Conservation (phyloP, 176 grass and related monocot genomes). For the Carex kokanica region DNA sequence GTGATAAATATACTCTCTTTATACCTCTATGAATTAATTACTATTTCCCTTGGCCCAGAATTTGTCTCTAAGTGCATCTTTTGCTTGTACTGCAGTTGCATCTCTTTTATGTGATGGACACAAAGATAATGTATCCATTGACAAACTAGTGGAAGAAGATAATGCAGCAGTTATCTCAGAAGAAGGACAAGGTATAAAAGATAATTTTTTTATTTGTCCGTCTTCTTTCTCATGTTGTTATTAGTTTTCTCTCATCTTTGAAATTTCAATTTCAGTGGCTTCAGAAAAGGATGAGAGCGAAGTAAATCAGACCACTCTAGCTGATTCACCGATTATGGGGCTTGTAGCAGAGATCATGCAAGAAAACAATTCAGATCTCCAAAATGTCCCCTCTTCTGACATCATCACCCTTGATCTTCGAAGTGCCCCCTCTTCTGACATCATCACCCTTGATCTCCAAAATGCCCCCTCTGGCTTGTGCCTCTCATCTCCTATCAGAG, state of each 20-base stretch:
- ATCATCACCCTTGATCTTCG: neutral
- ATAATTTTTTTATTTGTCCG: neutral
- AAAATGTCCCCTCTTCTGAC: neutral
- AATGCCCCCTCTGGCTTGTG: neutral
- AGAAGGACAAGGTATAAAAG: constrained; percentile 3
- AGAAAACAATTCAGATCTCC: constrained; percentile 16
- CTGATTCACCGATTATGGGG: constrained; percentile 41
- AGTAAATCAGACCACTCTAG: neutral
- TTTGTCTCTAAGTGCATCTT: too few relatives aligned
- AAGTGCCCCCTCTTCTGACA: neutral
- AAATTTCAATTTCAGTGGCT: neutral
- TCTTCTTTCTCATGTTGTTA: neutral
- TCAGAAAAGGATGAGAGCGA: neutral
- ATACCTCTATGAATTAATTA: too few relatives aligned
- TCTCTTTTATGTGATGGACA: too few relatives aligned
- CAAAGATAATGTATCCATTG: neutral
- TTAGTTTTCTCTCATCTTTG: neutral
- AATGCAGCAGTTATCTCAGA: neutral
- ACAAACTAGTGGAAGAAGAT: neutral
- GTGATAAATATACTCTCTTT: too few relatives aligned
- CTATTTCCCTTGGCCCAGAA: neutral
- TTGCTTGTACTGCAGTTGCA: too few relatives aligned
- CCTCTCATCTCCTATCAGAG: constrained; percentile 31
- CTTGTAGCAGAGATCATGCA: constrained; percentile 30
- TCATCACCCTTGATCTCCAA: constrained; percentile 7